Conservation (phyloP, 306 rosid genomes). For the Inga laurina region DNA sequence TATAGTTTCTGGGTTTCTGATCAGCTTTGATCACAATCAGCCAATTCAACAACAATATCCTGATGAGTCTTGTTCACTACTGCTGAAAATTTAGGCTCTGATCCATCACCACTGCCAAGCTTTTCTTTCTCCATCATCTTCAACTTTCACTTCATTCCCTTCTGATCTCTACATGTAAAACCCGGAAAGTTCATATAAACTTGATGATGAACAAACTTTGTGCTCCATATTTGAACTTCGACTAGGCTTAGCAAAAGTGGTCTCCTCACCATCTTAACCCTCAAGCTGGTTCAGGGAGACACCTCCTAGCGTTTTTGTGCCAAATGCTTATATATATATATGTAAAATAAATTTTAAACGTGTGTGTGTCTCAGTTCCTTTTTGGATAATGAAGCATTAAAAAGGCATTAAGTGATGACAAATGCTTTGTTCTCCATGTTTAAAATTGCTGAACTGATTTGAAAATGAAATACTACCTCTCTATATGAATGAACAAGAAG, state of each 20-base stretch:
- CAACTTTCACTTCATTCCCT: background rate
- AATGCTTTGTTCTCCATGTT: background rate
- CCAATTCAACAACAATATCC: conserved; percentile 1
- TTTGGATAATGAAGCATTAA: background rate
- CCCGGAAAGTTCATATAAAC: background rate
- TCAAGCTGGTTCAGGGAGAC: conserved; percentile 21
- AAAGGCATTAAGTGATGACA: background rate
- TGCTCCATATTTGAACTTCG: background rate
- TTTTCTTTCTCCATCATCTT: conserved; percentile 24
- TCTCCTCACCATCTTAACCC: conserved; percentile 19
- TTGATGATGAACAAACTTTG: background rate
- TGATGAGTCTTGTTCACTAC: background rate
- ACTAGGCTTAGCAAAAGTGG: background rate
- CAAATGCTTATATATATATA: background rate
- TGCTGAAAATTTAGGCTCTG: conserved; percentile 26
- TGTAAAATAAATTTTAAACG: background rate
- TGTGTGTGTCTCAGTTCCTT: no score
- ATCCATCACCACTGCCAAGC: background rate
- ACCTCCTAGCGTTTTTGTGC: background rate
- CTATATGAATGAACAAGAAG: background rate
- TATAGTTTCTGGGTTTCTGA: background rate
- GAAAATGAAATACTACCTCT: background rate
- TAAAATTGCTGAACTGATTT: conserved; percentile 2
- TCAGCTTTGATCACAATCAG: background rate
- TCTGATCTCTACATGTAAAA: background rate